Base-by-base conservation (phyloP, 2,329 filamentous ascomycete genomes). In the Cladophialophora chaetospira region DNA sequence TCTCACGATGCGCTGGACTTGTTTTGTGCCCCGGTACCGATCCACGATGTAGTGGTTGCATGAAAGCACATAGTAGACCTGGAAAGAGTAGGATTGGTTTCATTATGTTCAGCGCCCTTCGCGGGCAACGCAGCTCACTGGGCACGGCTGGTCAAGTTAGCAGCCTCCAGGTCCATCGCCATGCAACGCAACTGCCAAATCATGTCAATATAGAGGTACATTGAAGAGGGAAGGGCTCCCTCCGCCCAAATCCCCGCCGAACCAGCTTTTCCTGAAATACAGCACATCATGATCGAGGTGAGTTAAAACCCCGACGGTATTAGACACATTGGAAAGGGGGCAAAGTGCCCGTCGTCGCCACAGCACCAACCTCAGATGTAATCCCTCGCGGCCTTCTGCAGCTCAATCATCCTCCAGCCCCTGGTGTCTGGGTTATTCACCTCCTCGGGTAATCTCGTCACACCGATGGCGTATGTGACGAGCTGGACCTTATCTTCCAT, bases 401-500 rank as follows among this genome's bases (percentile, higher is more conserved):
- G 85, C 78, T 99, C 94, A 70, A 99, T 97, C 73, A 99, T 79
- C 69, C 93, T 87, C 94, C 94, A 99, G 28, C 94, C 94, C 70
- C 92, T 84, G 9, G 94, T 99, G 78, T 99, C 94, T 1, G 91
- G 89, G 73, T 99, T 97, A 79, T 87, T 93, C 65, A 97, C 93
- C 66, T 99, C 94, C 71, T 99, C 94, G 2, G 94, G 87, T 58
- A 96, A 86, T 64, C 94, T 82, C 3, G 94, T 99, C 59, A 99
- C 88, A 67, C 94, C 94, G 66, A 99, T 97, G 62, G 93, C 94
- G 70, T 99, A 99, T 2, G 94, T 97, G 65, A 99, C 94, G 66
- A 96, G 86, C 76, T 99, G 94, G 21, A 99, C 94, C 77, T 92
- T 95, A 76, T 99, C 94, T 75, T 99, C 94, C 91, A 97, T 97